phyloP scores from a whole-genome alignment of 805 yeast genomes.

The Kuraishia molischiana region DNA sequence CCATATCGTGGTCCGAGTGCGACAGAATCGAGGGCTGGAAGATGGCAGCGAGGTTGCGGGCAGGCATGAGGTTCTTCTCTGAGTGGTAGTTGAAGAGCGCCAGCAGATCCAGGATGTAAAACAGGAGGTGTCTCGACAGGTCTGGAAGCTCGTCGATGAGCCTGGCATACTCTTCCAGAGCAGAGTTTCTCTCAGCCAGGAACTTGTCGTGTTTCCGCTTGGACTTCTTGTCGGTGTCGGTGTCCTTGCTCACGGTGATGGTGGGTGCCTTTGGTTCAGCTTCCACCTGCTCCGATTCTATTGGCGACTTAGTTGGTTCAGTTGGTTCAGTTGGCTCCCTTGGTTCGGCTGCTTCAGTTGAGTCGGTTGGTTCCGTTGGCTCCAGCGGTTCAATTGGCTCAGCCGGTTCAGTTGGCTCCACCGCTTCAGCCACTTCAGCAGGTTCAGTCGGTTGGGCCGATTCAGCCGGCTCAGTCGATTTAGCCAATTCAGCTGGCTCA shows the following conservation, averaged over 20 bases:
- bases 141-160: constrained; percentile 64
- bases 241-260: neutral
- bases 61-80: constrained; percentile 78
- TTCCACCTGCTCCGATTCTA: neutral
- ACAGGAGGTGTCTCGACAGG: constrained; percentile 71
- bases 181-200: constrained; percentile 54
- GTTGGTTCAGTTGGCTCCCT: neutral
- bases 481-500: neutral
- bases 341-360: neutral
- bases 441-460: neutral
- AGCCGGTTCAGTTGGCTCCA: neutral
- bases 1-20: constrained; percentile 87
- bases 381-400: neutral
- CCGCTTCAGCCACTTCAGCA: neutral
- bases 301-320: neutral
- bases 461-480: neutral
- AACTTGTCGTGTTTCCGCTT: constrained; percentile 14
- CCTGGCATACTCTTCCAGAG: constrained; percentile 60
- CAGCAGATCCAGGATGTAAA: constrained; percentile 78
- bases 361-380: neutral
- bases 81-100: constrained; percentile 78
- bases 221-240: neutral
- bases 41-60: constrained; percentile 87
- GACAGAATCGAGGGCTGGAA: constrained; percentile 95
- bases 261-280: neutral